Evolutionary conservation across 2,329 filamentous ascomycete genomes (phyloP).

Genomic region (Annulohypoxylon truncatum): DNA sequence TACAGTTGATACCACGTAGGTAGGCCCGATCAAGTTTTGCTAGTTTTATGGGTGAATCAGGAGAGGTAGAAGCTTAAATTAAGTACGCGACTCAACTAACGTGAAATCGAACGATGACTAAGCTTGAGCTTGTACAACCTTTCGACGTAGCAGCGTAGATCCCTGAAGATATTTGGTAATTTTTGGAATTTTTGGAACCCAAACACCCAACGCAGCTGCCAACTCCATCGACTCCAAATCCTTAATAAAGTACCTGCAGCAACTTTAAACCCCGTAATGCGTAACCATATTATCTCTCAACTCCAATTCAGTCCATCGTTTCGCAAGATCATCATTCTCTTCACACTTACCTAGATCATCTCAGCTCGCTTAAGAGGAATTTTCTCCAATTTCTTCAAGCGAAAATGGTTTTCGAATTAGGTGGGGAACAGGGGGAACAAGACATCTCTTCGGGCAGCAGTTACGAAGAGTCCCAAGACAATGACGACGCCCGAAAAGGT

Average conservation of each 20-base stretch:
- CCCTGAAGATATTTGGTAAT: not conserved
- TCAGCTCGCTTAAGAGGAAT: not conserved
- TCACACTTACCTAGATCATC: not conserved
- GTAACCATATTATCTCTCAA: constrained; percentile 7
- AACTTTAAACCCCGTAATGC: constrained; percentile 1
- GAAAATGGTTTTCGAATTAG: constrained; percentile 17
- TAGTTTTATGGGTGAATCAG: constrained; percentile 13
- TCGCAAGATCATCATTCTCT: constrained; percentile 7
- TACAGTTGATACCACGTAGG: constrained; percentile 5
- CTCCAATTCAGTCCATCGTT: constrained; percentile 5
- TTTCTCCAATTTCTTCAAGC: constrained; percentile 1
- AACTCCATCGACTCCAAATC: not conserved
- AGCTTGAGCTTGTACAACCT: constrained; percentile 13
- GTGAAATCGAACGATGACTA: constrained; percentile 30
- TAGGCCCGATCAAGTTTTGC: constrained; percentile 6
- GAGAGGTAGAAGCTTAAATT: constrained; percentile 25
- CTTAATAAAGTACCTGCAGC: not conserved
- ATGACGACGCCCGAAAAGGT: constrained; percentile 17
- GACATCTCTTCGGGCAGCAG: constrained; percentile 34
- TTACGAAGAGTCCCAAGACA: constrained; percentile 24
- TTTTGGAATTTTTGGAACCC: not conserved
- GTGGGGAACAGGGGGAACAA: constrained; percentile 21
- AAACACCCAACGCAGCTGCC: constrained; percentile 2
- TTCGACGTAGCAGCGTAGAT: constrained; percentile 3
- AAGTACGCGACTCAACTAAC: constrained; percentile 6